Base-by-base conservation (phyloP, 2,329 filamentous ascomycete species). In the Ophiostoma ips region DNA sequence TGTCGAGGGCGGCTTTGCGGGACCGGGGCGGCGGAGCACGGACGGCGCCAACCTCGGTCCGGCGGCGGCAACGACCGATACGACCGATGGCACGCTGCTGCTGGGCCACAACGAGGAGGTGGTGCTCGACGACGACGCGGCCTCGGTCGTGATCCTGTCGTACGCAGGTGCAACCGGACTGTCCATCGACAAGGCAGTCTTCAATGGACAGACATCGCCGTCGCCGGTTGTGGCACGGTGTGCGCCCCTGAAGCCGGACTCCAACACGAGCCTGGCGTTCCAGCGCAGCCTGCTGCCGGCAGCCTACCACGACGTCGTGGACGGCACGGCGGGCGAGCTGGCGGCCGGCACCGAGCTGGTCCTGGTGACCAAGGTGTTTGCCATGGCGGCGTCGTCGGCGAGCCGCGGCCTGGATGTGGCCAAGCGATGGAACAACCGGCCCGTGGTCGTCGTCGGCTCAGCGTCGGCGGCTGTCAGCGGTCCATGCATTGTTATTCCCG, bases 241-340 rank as follows among this genome's bases (percentile, higher is more conserved):
- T 28, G 24, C 28, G 10, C 19, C 47, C 9, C 50, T 62, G 45
- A 60, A 60, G 41, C 58, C 60, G 3, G 60, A 62, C 49, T 54
- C 61, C n/a, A 63, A 63, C 54, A 62, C 61, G 3, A 63, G 61
- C 54, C 48, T 63, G 28, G 52, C 57, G 16, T 52, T 47, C 21
- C 57, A 58, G 48, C 51, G 59, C 30, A 61, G 57, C 6, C 46
- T 61, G 33, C 58, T 63, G 3, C 61, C 61, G 1, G 46, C 50
- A 12, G 55, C 53, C 2, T 47, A 43, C 10, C 44, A 52, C 33
- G 51, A 49, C 24, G 9, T 53, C 2, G 16, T 44, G 3, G 38
- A 21, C 9, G 3, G 31, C 2, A 6, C n/a, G 2, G 33, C 36
- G 9, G 38, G 30, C 9, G 43, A 40, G 21, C 9, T 43, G 15